A percentile compares a stretch with the other conserved stretches of the same genome.
These are phyloP conservation scores for Globisporangium echinulatum DNA, from an alignment of 352 stramenopile genomes.

Conservation along the genomic window DNA sequence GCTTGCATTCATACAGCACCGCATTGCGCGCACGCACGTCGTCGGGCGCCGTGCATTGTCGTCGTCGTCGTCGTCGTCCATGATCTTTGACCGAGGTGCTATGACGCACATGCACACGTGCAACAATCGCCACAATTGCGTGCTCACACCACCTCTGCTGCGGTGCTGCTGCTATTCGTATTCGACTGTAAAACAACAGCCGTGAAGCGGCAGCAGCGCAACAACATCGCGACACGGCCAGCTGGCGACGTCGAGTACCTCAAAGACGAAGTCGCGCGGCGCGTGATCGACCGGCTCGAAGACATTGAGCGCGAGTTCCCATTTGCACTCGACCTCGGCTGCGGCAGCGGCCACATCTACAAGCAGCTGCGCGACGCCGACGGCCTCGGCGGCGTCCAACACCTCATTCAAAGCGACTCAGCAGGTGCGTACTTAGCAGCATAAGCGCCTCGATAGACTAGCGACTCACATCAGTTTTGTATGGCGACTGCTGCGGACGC, in stretches of 20 bases:
- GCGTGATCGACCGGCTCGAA: conserved; percentile 75
- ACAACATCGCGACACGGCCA: conserved; percentile 55
- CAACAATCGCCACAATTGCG: not conserved
- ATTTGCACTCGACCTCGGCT: conserved; percentile 70
- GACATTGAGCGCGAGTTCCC: conserved; percentile 82
- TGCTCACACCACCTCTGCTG: no score
- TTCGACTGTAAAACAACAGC: conserved; percentile 16
- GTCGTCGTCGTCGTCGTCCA: conserved; percentile 25
- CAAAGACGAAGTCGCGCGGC: conserved; percentile 80
- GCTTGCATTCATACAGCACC: conserved; percentile 19
- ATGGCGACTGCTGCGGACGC: not conserved
- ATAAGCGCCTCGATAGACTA: no score
- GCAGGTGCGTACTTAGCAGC: conserved; percentile 22
- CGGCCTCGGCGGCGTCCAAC: conserved; percentile 63
- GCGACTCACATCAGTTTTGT: not conserved
- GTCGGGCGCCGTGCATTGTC: conserved; percentile 33
- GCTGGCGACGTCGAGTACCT: conserved; percentile 83
- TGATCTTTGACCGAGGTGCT: conserved; percentile 60
- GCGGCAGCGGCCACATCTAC: conserved; percentile 77
- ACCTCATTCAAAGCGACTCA: conserved; percentile 75
- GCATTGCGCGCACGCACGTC: conserved; percentile 17
- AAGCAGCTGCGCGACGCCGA: conserved; percentile 73
- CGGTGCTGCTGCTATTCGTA: not conserved
- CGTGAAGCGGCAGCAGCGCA: conserved; percentile 75
- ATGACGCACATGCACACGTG: not conserved